Evolutionary conservation across 2,329 filamentous ascomycete genomes (phyloP).

Genomic region (Colletotrichum tropicicola): DNA sequence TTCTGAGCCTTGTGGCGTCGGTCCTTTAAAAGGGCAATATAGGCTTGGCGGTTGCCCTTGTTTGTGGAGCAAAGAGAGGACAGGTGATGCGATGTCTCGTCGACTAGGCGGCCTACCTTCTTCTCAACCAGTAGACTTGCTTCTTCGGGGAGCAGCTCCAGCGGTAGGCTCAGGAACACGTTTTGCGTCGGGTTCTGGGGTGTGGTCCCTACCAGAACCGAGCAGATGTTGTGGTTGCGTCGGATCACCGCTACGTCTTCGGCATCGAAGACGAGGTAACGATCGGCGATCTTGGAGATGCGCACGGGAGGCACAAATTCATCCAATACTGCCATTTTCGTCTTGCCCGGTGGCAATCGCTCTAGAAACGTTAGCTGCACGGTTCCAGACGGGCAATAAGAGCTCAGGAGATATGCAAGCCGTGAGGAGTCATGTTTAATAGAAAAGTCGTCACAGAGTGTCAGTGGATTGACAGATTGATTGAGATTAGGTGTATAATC

Average conservation of each 20-base stretch:
- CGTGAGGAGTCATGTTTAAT: constrained; percentile 39
- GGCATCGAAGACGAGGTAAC: constrained; percentile 91
- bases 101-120: constrained; percentile 79
- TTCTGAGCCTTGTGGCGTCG: constrained; percentile 52
- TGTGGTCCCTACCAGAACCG: constrained; percentile 85
- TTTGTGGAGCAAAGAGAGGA: constrained; percentile 67
- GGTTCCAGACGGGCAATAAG: neutral
- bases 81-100: constrained; percentile 79
- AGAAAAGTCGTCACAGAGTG: constrained; percentile 52
- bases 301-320: constrained; percentile 62
- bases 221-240: constrained; percentile 83
- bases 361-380: neutral
- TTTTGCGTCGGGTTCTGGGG: constrained; percentile 96
- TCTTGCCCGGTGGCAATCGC: neutral
- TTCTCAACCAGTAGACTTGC: constrained; percentile 82
- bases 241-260: constrained; percentile 82
- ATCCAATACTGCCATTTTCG: constrained; percentile 36
- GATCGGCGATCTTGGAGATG: constrained; percentile 81
- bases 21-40: constrained; percentile 65
- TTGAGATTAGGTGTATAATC: constrained; percentile 56
- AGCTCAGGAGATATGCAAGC: neutral
- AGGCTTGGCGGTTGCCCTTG: constrained; percentile 66
- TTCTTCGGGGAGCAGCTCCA: constrained; percentile 93
- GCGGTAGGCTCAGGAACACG: constrained; percentile 86
- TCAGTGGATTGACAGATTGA: constrained; percentile 71